A percentile compares a stretch with the other conserved stretches of the same genome.
Conservation (phyloP, 345 rosid species). For the thale cress (Arabidopsis thaliana) region DNA sequence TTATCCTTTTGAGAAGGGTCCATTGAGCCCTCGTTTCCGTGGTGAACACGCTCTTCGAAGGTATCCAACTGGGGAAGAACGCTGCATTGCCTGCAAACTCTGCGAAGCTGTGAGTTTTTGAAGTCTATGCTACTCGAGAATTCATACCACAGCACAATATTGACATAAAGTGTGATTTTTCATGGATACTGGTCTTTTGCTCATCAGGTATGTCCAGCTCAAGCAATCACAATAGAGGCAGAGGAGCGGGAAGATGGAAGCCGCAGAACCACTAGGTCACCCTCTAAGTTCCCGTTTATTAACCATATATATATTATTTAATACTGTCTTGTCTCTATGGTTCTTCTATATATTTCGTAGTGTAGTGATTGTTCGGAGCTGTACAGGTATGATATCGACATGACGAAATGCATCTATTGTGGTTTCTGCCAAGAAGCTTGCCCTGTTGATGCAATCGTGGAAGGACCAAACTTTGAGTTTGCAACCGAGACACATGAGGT, state of each 20-base stretch:
- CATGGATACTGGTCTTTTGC: conserved; percentile 26
- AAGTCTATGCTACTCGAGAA: conserved; percentile 9
- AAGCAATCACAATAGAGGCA: conserved; percentile 94
- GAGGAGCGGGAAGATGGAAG: conserved; percentile 98
- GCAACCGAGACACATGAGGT: conserved; percentile 98
- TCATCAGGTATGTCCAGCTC: conserved; percentile 85
- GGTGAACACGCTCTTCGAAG: conserved; percentile 95
- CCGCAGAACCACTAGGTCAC: conserved; percentile 91
- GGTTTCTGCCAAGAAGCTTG: conserved; percentile 99
- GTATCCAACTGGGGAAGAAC: conserved; percentile 94
- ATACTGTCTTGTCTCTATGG: conserved; percentile 13
- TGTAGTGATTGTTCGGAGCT: conserved; percentile 29
- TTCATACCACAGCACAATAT: neutral
- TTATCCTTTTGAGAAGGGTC: conserved; percentile 99
- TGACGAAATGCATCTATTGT: conserved; percentile 98
- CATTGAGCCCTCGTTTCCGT: conserved; percentile 92
- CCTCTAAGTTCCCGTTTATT: conserved; percentile 9
- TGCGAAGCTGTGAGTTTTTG: conserved; percentile 89
- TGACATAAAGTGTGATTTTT: neutral
- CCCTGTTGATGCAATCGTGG: conserved; percentile 98
- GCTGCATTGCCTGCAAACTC: conserved; percentile 99
- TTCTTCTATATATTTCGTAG: neutral
- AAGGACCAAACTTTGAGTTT: conserved; percentile 97
- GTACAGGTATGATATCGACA: conserved; percentile 88
- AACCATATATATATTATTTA: neutral